These are phyloP conservation scores for Aphanomyces euteiches DNA, from an alignment of 352 stramenopile species.

Conservation along the genomic window DNA sequence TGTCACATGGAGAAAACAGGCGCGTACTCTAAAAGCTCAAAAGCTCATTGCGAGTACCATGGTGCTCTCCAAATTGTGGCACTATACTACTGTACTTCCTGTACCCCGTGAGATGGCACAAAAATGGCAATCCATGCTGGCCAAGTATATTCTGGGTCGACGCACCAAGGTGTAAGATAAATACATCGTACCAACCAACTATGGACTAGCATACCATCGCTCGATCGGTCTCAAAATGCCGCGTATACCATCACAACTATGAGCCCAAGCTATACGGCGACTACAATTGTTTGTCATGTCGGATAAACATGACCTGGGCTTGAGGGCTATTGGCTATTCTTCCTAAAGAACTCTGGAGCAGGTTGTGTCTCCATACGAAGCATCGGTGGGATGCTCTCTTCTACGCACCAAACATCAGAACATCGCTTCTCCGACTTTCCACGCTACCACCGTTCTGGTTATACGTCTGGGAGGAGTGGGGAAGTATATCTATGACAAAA, in stretches of 20 bases:
- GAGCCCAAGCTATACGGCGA: not conserved
- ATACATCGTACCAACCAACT: not conserved
- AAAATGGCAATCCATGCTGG: slow-evolving; percentile 6
- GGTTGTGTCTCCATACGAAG: not conserved
- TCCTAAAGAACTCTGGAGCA: not conserved
- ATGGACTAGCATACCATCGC: not conserved
- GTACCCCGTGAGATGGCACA: not conserved
- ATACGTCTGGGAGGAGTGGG: not conserved
- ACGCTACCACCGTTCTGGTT: not conserved
- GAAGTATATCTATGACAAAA: not conserved
- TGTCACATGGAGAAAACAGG: slow-evolving; percentile 9
- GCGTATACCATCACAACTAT: not conserved
- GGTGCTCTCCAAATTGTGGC: slow-evolving; percentile 21
- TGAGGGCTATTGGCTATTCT: not conserved
- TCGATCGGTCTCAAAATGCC: not conserved
- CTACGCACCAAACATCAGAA: not conserved
- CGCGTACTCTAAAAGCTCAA: slow-evolving; percentile 14
- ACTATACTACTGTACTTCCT: slow-evolving; percentile 5
- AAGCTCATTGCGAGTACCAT: not conserved
- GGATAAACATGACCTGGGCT: not conserved
- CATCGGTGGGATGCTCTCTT: not conserved
- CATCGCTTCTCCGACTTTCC: not conserved
- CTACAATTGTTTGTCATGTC: not conserved
- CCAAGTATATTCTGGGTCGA: not conserved
- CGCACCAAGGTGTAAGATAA: not conserved